Evolutionary conservation across 2,329 filamentous ascomycete genomes (phyloP), one percentile per base, ranked within the genome.

Genomic region (Penicillium sp.): DNA sequence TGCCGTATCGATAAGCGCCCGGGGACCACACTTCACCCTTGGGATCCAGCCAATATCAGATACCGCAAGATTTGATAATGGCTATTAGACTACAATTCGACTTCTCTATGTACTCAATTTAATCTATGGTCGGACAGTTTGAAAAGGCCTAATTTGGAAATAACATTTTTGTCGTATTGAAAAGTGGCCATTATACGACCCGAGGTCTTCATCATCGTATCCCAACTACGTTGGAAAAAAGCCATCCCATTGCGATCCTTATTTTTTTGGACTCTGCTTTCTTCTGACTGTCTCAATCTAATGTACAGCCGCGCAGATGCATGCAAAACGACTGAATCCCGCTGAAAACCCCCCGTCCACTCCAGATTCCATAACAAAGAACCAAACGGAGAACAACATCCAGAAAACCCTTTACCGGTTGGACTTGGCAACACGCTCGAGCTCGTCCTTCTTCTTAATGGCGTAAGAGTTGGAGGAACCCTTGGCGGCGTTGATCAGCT

Each of bases 381-480:
- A 70, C 67, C 66, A 71, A 71, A 74, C 67, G 70, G 67, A 73
- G 67, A 75, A 70, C 50, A 44, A 35, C 31, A 65, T 64, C 68
- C 66, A 70, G 68, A 60, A 71, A 63, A 68, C 68, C 63, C 64
- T 92, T 92, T 97, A 99, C 89, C 94, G 90, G 89, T 99, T 99
- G 87, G 87, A 91, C 91, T 99, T 99, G 83, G 94, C 94, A 75
- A 99, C 94, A 94, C 94, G 94, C 89, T 99, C 94, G 84, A 99
- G 83, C 89, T 99, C 95, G 82, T 99, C 94, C 93, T 99, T 99
- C 92, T 99, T 99, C 92, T 99, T 99, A 89, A 99, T 99, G 76
- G 95, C 94, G 81, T 97, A 99, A 71, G 92, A 97, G 92, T 99
- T 99, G 84, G 90, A 95, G 88, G 89, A 95, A 77, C 94, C 94